Evolutionary conservation across 2,329 filamentous ascomycete species (phyloP), one percentile per base, ranked within the genome.

Genomic region (Claviceps digitariae): DNA sequence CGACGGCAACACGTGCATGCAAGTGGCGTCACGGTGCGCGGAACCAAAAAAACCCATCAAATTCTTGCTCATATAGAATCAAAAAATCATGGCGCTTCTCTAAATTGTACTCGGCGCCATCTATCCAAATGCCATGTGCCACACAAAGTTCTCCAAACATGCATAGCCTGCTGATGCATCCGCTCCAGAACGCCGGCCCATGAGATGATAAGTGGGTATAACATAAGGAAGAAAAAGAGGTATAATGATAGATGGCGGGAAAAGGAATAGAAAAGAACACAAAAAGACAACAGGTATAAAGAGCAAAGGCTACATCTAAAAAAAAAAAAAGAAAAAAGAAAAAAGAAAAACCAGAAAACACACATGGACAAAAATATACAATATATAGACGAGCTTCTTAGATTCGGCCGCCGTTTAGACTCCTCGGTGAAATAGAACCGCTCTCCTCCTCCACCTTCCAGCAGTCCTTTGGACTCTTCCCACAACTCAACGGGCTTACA

Each of bases 401-500:
- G 13, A 7, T 31, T 29, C n/a, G 8, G 3, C 23, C 10, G 23
- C 47, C 52, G 38, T 50, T 53, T 41, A 48, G 27, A 21, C 15
- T 50, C 36, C 43, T 23, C 6, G 52, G 31, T 29, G 52, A 54
- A 38, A 51, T 20, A 6, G 48, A 51, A 41, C 43, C 27, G 9
- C 48, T 51, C 34, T 25, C 41, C 10, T 25, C 20, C 23, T 29
- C 48, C 31, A 20, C 52, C 23, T 44, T 51, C 48, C 48, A 48
- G 21, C 21, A 36, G 10, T 44, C 40, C 13, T 20, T 17, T 4
- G 31, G 38, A 13, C 43, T 46, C 34, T 44, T 38, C 25, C 52
- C 48, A 13, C n/a, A n/a, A n/a, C 52, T 54, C 31, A 54, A 23
- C 4, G 52, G 52, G 20, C 48, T 54, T 7, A 54, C 48, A 13